Conservation (phyloP, 352 stramenopile genomes). For the Pythium aphanidermatum region DNA sequence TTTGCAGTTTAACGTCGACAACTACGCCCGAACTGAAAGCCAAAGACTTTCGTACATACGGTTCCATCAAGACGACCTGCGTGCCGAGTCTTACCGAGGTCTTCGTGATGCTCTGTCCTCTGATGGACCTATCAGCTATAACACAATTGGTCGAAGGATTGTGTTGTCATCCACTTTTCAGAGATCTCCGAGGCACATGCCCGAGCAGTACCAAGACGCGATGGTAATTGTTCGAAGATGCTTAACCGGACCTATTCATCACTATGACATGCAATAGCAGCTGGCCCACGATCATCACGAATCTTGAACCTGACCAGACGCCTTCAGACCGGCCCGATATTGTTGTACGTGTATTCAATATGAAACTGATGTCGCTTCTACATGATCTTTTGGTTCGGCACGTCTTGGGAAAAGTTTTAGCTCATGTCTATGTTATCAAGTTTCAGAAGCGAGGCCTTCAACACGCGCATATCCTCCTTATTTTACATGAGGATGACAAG, state of each 20-base stretch:
- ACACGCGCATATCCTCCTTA: conserved; percentile 41
- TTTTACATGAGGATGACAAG: conserved; percentile 28
- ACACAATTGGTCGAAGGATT: not conserved
- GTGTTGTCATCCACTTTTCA: not conserved
- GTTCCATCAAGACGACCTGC: too few relatives aligned
- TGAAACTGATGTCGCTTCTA: conserved; percentile 15
- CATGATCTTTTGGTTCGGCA: conserved; percentile 23
- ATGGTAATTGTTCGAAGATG: conserved; percentile 28
- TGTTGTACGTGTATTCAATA: conserved; percentile 17
- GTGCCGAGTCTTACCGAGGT: too few relatives aligned
- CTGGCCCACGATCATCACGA: conserved; percentile 31
- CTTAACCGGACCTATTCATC: conserved; percentile 35
- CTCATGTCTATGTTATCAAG: conserved; percentile 31
- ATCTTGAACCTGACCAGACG: conserved; percentile 1
- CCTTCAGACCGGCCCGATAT: conserved; percentile 19
- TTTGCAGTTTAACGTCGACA: too few relatives aligned
- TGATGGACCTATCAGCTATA: not conserved
- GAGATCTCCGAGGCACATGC: conserved; percentile 17
- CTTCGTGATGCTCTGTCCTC: not conserved
- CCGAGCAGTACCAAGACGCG: conserved; percentile 21
- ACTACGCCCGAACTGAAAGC: too few relatives aligned
- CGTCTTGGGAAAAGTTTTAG: conserved; percentile 7
- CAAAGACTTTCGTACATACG: too few relatives aligned
- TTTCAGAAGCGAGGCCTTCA: conserved; percentile 43
- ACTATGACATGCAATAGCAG: conserved; percentile 45